Base-by-base conservation (phyloP, 225 moss, liverwort and hornwort species). In the Marchantia paleacea region DNA sequence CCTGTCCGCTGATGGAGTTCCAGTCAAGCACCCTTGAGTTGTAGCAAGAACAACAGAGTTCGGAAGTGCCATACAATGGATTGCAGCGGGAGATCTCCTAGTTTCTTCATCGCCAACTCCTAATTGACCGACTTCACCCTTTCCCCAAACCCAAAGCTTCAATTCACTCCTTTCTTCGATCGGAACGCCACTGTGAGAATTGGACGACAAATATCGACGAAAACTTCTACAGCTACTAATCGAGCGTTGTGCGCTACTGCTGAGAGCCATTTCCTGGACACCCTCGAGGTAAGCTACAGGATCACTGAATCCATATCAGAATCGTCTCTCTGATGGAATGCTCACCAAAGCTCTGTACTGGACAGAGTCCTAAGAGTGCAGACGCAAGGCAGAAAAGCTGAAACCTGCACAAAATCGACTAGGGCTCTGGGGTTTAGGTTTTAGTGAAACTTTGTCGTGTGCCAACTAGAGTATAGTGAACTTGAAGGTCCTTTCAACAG, bases 131-230 rank as follows among this genome's bases (percentile, higher is more conserved):
- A 82, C 86, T 53, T 94, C 97, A 49, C 92, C 94, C 73, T 91
- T 91, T 3, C 97, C 97, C 97, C 97, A 97, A 10, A 88, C 88
- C 97, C 97, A 97, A 18, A 94, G 49, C 87, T 94, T 93, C 81
- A 92, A 10, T 0, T 61, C 52, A 20, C 19, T 71, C 20, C 24
- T 48, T 11, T 50, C 72, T 8, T 72, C 72, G 10, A 22, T 3
- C 8, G n/a, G 16, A 72, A 52, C 52, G 13, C 55, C 75, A 55
- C 53, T 53, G 25, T 14, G 8, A 49, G 70, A 73, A 73, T 73
- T 76, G 18, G 60, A 60, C 10, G 75, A 76, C 5, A 60, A 10
- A 7, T 30, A 47, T 8, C 39, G 75, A 39, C 12, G 57, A 31
- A 76, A 61, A 8, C 9, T 1, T 31, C 72, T 2, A 72, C 10